phyloP scores from a whole-genome alignment of 768 basidiomycete genomes.

The Suillus ampliporus region DNA sequence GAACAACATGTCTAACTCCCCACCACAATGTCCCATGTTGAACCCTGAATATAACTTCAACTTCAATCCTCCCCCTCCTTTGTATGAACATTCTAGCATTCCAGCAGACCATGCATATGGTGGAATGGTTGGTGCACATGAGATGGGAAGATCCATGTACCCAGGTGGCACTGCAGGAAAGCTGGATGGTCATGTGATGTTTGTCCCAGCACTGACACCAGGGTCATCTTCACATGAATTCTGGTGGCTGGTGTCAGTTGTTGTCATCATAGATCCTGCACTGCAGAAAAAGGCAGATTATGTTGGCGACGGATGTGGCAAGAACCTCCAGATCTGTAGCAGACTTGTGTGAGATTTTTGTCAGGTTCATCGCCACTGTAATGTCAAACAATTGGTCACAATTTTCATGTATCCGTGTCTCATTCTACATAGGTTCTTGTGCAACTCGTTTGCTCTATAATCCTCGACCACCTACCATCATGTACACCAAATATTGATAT shows the following conservation, averaged over 20 bases:
- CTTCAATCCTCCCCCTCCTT: neutral
- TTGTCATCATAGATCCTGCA: slow-evolving; percentile 1
- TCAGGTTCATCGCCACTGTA: neutral
- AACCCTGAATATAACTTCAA: neutral
- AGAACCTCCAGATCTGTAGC: neutral
- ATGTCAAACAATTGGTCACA: neutral
- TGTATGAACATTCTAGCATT: neutral
- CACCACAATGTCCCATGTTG: neutral
- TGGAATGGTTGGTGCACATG: neutral
- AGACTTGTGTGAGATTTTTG: neutral
- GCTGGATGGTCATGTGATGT: neutral
- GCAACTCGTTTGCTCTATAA: neutral
- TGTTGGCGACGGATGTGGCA: neutral
- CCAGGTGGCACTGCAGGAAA: neutral
- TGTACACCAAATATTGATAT: neutral
- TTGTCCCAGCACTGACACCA: neutral
- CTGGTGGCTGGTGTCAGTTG: neutral
- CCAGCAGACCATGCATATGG: neutral
- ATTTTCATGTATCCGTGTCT: neutral
- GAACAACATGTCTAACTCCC: neutral
- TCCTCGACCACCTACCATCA: neutral
- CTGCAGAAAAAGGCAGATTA: neutral
- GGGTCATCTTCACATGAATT: neutral
- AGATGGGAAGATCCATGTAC: neutral
- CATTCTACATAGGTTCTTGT: neutral